A percentile compares a stretch with the other conserved stretches of the same genome.
These are phyloP conservation scores for Ustulina deusta DNA, from an alignment of 2,329 filamentous ascomycete species.

Conservation along the genomic window DNA sequence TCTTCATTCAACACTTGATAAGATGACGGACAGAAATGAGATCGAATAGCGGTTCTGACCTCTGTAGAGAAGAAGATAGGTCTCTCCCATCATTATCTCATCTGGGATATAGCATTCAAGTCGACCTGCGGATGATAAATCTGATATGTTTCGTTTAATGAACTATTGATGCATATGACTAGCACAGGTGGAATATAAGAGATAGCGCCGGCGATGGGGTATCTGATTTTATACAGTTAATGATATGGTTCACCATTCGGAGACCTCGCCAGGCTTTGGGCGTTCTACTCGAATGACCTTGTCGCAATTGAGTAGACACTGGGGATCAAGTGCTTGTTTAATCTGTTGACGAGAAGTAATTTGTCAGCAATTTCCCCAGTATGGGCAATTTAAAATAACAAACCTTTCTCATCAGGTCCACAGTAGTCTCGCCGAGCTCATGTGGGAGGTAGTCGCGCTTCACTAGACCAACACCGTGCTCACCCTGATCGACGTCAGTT, in stretches of 20 bases:
- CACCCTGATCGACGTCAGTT: conserved; percentile 63
- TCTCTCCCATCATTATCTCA: background rate
- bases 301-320: conserved; percentile 76
- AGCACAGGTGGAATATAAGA: conserved; percentile 30
- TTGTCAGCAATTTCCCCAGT: conserved; percentile 26
- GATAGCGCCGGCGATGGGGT: conserved; percentile 15
- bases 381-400: conserved; percentile 43
- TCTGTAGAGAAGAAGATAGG: background rate
- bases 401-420: conserved; percentile 86
- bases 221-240: conserved; percentile 24
- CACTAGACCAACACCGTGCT: conserved; percentile 85
- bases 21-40: background rate
- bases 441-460: conserved; percentile 87
- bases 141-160: background rate
- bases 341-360: conserved; percentile 62
- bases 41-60: background rate
- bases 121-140: background rate
- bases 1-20: background rate
- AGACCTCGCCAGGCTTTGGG: conserved; percentile 61
- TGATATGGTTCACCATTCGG: conserved; percentile 55
- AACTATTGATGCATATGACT: conserved; percentile 4
- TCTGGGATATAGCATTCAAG: background rate
- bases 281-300: conserved; percentile 74
- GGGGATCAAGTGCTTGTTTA: conserved; percentile 83
- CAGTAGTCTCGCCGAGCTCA: conserved; percentile 78